phyloP scores from a whole-genome alignment of 495 filamentous ascomycete genomes.

The Annulohypoxylon moriforme region DNA sequence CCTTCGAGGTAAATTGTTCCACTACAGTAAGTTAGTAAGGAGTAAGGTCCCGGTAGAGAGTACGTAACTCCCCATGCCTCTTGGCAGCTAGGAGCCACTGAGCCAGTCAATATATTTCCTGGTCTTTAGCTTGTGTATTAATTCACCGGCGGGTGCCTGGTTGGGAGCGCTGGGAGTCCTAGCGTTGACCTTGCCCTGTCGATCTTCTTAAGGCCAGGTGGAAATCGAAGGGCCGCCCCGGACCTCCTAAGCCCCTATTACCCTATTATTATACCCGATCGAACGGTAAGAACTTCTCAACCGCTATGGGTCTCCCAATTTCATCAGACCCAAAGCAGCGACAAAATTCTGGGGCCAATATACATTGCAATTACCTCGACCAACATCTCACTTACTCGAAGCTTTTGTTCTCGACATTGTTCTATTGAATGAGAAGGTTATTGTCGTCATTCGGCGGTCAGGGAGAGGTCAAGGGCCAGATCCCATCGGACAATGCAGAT shows the following conservation, averaged over 20 bases:
- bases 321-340: slow-evolving; percentile 18
- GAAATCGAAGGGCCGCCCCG: slow-evolving; percentile 45
- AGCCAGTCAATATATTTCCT: slow-evolving; percentile 42
- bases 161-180: slow-evolving; percentile 41
- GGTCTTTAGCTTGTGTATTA: slow-evolving; percentile 43
- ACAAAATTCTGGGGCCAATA: slow-evolving; percentile 7
- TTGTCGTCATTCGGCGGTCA: slow-evolving; percentile 22
- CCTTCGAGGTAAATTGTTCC: slow-evolving; percentile 42
- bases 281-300: slow-evolving; percentile 37
- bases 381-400: not conserved
- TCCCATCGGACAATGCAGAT: slow-evolving; percentile 37
- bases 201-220: slow-evolving; percentile 42
- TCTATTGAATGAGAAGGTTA: not conserved
- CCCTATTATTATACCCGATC: slow-evolving; percentile 36
- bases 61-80: slow-evolving; percentile 36
- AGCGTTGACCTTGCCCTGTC: slow-evolving; percentile 40
- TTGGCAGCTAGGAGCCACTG: slow-evolving; percentile 21
- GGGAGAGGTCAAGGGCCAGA: slow-evolving; percentile 37
- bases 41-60: slow-evolving; percentile 31
- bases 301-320: slow-evolving; percentile 38
- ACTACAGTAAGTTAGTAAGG: slow-evolving; percentile 39
- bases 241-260: slow-evolving; percentile 39
- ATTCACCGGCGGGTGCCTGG: slow-evolving; percentile 40
- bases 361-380: slow-evolving; percentile 8
- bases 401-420: not conserved